Conservation (phyloP, 2,329 filamentous ascomycete genomes). For the Diaporthe eres region DNA sequence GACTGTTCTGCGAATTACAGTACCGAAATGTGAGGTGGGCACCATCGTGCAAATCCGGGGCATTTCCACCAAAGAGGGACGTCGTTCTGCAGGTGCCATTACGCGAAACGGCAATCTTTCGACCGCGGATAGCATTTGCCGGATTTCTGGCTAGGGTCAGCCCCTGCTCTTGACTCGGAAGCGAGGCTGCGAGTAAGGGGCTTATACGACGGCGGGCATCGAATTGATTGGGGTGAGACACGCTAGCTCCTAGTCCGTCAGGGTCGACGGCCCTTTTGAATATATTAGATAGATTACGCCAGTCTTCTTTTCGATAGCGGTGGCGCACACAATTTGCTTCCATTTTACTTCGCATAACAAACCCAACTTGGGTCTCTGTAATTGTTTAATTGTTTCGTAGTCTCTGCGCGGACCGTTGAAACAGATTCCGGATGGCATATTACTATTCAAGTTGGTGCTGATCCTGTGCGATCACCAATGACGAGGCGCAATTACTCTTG, state of each 20-base stretch:
- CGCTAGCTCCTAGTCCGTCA: conserved; percentile 14
- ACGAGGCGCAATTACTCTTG: too few species aligned
- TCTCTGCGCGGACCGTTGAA: background rate
- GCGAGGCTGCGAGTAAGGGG: conserved; percentile 12
- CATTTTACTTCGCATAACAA: background rate
- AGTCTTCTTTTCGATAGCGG: background rate
- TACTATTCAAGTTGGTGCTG: background rate
- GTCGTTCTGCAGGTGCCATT: background rate
- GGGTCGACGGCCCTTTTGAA: background rate
- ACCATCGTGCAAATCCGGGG: background rate
- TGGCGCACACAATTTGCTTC: background rate
- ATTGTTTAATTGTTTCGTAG: background rate
- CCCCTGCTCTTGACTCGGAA: conserved; percentile 20
- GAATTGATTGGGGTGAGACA: conserved; percentile 24
- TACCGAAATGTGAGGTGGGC: conserved; percentile 23
- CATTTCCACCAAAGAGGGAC: conserved; percentile 10
- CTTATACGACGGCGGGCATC: background rate
- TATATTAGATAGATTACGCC: conserved; percentile 4
- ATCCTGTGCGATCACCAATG: too few species aligned
- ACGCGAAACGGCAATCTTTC: background rate
- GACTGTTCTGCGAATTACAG: conserved; percentile 14
- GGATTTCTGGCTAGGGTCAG: background rate
- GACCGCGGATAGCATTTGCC: conserved; percentile 5
- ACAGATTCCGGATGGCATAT: background rate
- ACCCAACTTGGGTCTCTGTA: background rate